Evolutionary conservation across 768 basidiomycete genomes (phyloP).

Genomic region (Mycena filopes): DNA sequence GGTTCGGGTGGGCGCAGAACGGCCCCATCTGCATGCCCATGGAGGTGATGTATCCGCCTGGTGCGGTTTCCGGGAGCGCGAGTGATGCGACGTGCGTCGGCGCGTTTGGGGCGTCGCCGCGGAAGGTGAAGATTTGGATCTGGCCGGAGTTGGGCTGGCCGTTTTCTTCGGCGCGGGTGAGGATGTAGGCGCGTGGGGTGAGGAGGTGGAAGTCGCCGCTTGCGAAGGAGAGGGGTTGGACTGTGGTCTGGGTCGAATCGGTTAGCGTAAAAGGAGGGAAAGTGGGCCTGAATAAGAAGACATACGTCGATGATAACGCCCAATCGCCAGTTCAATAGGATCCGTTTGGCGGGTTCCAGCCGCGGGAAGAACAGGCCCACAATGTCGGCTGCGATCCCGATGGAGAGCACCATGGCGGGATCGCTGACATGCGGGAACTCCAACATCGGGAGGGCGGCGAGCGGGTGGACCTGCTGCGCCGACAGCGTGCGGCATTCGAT

Average conservation of each 20-base stretch:
- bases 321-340: background rate
- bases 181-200: background rate
- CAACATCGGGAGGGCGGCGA: background rate
- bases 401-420: background rate
- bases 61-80: background rate
- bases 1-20: constrained; percentile 5
- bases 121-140: constrained; percentile 10
- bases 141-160: background rate
- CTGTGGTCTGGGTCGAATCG: no score
- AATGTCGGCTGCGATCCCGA: constrained; percentile 16
- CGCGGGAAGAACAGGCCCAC: constrained; percentile 10
- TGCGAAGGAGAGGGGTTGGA: no score
- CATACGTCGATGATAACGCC: no score
- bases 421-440: background rate
- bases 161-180: background rate
- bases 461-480: constrained; percentile 2
- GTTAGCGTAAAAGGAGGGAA: no score
- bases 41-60: background rate
- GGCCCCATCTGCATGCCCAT: constrained; percentile 1
- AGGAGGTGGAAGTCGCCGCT: background rate
- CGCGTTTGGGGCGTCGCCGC: background rate
- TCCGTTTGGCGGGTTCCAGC: background rate
- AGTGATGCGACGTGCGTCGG: constrained; percentile 1
- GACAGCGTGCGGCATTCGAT: constrained; percentile 13
- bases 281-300: no score